These are phyloP conservation scores for Arthrobotrys entomopaga DNA, from an alignment of 2,329 filamentous ascomycete species.

Conservation along the genomic window DNA sequence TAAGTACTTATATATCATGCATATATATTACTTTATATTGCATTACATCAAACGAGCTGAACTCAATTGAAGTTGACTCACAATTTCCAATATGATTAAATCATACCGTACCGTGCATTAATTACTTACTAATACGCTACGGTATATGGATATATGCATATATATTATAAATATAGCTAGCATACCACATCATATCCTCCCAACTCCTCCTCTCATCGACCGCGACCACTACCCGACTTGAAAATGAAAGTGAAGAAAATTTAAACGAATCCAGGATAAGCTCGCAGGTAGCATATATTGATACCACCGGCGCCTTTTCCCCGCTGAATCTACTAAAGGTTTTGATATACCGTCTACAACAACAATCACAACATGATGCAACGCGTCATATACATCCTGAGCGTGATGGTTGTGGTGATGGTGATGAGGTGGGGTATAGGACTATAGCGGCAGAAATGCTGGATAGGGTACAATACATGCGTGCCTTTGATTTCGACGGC, in stretches of 20 bases:
- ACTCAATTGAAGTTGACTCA: too few species aligned
- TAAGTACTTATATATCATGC: too few species aligned
- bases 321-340: slow-evolving; percentile 33
- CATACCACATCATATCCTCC: slow-evolving; percentile 38
- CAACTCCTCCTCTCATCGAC: slow-evolving; percentile 19
- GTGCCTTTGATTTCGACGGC: slow-evolving; percentile 50
- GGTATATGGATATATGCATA: too few species aligned
- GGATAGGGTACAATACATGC: slow-evolving; percentile 51
- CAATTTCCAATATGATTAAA: too few species aligned
- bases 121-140: too few species aligned
- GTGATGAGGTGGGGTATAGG: neutral
- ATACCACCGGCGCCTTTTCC: slow-evolving; percentile 50
- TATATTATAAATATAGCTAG: slow-evolving; percentile 12
- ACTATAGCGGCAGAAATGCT: slow-evolving; percentile 28
- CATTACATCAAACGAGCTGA: too few species aligned
- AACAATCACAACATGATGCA: slow-evolving; percentile 6
- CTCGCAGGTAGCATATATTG: slow-evolving; percentile 43
- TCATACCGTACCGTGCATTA: too few species aligned
- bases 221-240: too few species aligned
- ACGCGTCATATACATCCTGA: neutral
- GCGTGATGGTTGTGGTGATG: neutral
- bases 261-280: neutral
- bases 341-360: slow-evolving; percentile 45
- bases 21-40: too few species aligned
- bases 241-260: too few species aligned